Base-by-base conservation (phyloP, 1,139 yeast genomes). In the Scheffersomyces illinoinensis region DNA sequence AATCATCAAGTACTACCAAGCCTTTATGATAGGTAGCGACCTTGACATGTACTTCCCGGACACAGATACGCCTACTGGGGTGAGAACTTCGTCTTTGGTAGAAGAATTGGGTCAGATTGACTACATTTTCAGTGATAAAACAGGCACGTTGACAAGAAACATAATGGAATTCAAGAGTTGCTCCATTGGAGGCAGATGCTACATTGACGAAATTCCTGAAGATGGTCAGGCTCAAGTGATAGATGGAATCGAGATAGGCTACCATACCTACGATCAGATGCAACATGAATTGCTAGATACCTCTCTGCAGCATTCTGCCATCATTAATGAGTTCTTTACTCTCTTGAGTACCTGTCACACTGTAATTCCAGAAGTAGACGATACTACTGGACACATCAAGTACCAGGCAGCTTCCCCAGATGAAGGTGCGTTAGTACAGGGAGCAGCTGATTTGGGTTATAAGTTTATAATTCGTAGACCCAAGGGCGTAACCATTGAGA, bases 341-440 rank as follows among this genome's bases (percentile, higher is more conserved):
- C 78, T 93, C 57, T 78, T 96, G 59, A 91, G 98, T 57, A 89
- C 97, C 0, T 96, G 99, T 72, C 99, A 96, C 70, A 96, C 99
- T 0, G 99, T 96, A 54, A 96, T 96, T 62, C 99, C 99, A 0
- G 99, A 96, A 72, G 81, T 84, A 19, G 83, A 83, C 60, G 88
- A 82, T 1, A 67, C 70, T 1, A 83, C 85, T 57, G 90, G 90
- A 0, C 68, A 79, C 1, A 89, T 95, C 64, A 93, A 91, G 71
- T 96, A 96, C 71, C 99, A 96, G 76, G 99, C 99, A 0, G 98
- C 99, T 0, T 93, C 98, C 1, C 99, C 99, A 0, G 99, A 96
- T 76, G 99, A 96, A 78, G 99, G 99, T 58, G 99, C 99, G 0
- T 80, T 96, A 62, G 99, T 96, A 3, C 93, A 95, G 67, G 99